Base-by-base conservation (phyloP, 2,329 filamentous ascomycete species). In the Diaporthe sp. region DNA sequence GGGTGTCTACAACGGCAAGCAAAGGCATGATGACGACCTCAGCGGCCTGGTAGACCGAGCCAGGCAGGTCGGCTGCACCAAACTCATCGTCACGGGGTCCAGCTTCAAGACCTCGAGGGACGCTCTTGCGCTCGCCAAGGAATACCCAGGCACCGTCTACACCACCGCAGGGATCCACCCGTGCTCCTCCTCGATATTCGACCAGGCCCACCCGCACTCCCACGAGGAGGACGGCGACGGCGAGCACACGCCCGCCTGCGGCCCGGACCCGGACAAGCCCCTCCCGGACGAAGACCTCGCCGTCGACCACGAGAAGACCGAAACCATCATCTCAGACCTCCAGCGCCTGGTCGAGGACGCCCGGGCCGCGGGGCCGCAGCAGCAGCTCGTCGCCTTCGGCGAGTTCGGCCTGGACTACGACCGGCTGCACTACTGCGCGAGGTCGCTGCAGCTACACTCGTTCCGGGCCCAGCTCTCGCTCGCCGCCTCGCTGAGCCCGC, bases 351-450 rank as follows among this genome's bases (percentile, higher is more conserved):
- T 96, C 5, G 81, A 89, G 2, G 85, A 91, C 49, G 90, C 91
- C 1, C 91, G 91, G 25, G 78, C 84, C 3, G 82, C 84, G 8
- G 79, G 82, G 22, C 46, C 25, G 46, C 65, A 51, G 62, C 44
- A 31, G 65, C 83, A 90, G 0, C 88, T 94, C 55, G 92, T 95
- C 1, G 96, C 97, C 9, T 95, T 98, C 82, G 97, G 97, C 67
- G 97, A 99, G 84, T 95, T 99, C 77, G 97, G 97, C 2, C 92
- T 99, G 5, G 97, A 99, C 85, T 99, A 98, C 82, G 97, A 99
- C 85, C 92, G 97, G 2, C 87, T 99, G 49, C 94, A 95, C 80
- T 93, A 96, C 80, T 95, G 94, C 81, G 91, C 93, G 53, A 94
- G 93, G 80, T 92, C 93, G 34, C 90, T 93, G 22, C 97, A 99